Percentiles rank a stretch among this genome's conserved stretches.
Evolutionary conservation across 257 asterid species (phyloP).

Genomic region (Solanum stenotomum): DNA sequence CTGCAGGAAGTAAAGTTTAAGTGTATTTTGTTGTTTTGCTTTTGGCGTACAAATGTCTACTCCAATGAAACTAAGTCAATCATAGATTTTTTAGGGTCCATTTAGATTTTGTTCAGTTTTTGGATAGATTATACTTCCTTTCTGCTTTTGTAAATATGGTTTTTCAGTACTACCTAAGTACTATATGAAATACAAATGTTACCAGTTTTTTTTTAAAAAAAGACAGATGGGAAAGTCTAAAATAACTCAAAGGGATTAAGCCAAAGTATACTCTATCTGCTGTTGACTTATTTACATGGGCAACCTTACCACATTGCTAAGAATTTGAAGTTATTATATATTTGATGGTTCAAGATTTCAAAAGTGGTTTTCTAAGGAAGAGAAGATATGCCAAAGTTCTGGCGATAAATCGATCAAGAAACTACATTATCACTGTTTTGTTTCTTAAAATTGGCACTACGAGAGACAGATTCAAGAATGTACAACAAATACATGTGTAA

Average conservation of each 20-base stretch:
- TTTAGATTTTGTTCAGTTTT: no score
- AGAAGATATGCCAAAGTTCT: background rate
- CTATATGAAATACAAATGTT: no score
- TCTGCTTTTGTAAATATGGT: no score
- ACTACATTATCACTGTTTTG: background rate
- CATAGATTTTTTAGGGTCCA: no score
- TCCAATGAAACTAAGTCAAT: no score
- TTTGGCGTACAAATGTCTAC: no score
- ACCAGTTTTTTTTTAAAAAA: no score
- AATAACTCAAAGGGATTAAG: background rate
- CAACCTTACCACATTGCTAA: background rate
- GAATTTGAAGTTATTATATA: background rate
- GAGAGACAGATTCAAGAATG: background rate
- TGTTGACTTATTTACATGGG: background rate
- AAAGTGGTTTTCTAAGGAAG: background rate
- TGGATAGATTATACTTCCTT: no score
- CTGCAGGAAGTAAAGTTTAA: no score
- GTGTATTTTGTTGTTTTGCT: no score
- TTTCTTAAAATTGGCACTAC: background rate
- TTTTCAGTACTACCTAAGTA: no score
- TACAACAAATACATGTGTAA: background rate
- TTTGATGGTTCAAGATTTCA: background rate
- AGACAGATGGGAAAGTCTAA: background rate
- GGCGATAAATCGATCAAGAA: background rate
- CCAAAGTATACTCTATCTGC: background rate